Conservation (phyloP, 768 basidiomycete species). For the Lentinula detonsa region DNA sequence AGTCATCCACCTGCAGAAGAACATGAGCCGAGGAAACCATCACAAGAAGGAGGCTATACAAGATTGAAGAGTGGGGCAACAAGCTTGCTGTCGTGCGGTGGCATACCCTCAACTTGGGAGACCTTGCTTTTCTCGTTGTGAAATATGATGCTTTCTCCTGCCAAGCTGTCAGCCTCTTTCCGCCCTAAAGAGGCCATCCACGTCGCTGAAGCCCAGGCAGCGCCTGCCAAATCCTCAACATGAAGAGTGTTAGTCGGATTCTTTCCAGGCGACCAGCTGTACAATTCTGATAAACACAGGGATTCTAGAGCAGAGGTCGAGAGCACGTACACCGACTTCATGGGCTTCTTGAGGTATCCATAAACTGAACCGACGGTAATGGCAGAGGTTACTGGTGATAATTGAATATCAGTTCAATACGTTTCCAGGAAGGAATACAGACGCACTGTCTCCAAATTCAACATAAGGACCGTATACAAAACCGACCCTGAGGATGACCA, state of each 20-base stretch:
- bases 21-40: not conserved
- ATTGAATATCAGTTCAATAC: conserved; percentile 9
- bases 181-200: conserved; percentile 71
- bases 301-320: not conserved
- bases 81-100: conserved; percentile 47
- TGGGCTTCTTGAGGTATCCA: conserved; percentile 75
- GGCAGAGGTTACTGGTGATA: conserved; percentile 55
- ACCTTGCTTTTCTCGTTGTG: conserved; percentile 69
- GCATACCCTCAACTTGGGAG: conserved; percentile 57
- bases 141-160: conserved; percentile 63
- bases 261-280: conserved; percentile 76
- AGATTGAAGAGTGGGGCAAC: conserved; percentile 81
- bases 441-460: conserved; percentile 61
- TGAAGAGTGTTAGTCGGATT: conserved; percentile 74
- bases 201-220: conserved; percentile 65
- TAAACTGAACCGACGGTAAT: conserved; percentile 78
- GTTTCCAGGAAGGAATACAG: conserved; percentile 1
- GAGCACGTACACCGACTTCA: conserved; percentile 70
- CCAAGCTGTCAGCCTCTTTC: conserved; percentile 52
- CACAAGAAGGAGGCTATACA: conserved; percentile 29
- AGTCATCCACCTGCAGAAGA: conserved; percentile 61
- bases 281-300: conserved; percentile 10
- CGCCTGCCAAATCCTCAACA: conserved; percentile 73
- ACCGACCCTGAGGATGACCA: conserved; percentile 71
- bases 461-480: conserved; percentile 80